phyloP scores from a whole-genome alignment of 1,284 basidiomycete species.

The Microbotryum intermedium region DNA sequence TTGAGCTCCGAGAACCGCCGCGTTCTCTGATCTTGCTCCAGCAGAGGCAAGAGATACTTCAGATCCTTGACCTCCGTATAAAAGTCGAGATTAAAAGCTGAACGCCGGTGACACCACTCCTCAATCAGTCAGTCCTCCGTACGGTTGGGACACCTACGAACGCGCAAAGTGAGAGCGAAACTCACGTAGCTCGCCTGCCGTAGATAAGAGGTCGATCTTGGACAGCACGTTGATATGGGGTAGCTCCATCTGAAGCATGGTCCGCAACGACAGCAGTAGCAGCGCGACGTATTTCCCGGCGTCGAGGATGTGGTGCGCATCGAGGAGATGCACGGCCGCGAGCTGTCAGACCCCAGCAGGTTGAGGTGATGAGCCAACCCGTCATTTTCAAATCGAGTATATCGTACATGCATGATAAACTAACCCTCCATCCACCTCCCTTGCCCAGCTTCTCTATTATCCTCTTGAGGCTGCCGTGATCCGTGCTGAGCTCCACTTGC shows the following conservation, averaged over 20 bases:
- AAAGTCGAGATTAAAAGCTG: conserved; percentile 94
- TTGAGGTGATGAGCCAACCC: not conserved
- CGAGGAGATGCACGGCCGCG: conserved; percentile 88
- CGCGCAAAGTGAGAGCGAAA: conserved; percentile 13
- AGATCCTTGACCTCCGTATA: conserved; percentile 98
- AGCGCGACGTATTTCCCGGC: conserved; percentile 91
- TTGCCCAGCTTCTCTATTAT: conserved; percentile 62
- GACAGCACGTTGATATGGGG: conserved; percentile 96
- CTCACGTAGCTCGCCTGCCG: conserved; percentile 79
- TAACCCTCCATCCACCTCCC: conserved; percentile 70
- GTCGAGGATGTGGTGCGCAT: conserved; percentile 94
- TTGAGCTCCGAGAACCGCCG: conserved; percentile 70
- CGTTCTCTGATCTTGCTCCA: conserved; percentile 52
- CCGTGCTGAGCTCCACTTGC: conserved; percentile 95
- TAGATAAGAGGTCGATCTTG: conserved; percentile 81
- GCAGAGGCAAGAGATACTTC: conserved; percentile 69
- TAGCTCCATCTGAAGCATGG: conserved; percentile 96
- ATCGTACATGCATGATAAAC: conserved; percentile 37
- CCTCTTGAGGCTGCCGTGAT: conserved; percentile 76
- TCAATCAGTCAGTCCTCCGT: not conserved
- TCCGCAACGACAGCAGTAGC: conserved; percentile 78
- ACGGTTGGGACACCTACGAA: not conserved
- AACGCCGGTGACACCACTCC: conserved; percentile 3
- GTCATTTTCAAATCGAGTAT: not conserved
- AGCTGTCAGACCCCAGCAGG: conserved; percentile 48